phyloP scores from a whole-genome alignment of 345 rosid genomes.

The Noccaea caerulescens region DNA sequence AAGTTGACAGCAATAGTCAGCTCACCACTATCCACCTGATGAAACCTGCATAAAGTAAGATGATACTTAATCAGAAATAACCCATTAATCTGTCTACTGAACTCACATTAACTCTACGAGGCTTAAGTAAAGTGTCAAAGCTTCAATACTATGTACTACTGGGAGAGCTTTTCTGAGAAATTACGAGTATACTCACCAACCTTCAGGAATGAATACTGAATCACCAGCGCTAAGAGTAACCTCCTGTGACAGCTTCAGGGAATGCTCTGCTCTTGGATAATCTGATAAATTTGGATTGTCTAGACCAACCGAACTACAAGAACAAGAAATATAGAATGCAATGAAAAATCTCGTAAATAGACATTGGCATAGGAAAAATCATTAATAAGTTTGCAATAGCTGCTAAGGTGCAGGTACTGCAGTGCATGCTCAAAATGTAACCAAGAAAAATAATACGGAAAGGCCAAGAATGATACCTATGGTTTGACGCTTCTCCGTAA shows the following conservation, averaged over 20 bases:
- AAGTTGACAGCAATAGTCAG: constrained; percentile 83
- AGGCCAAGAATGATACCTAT: constrained; percentile 59
- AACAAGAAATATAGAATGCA: constrained; percentile 28
- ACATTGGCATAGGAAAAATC: constrained; percentile 15
- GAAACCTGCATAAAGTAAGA: constrained; percentile 64
- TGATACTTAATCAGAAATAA: constrained; percentile 17
- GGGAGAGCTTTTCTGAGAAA: constrained; percentile 12
- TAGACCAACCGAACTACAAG: constrained; percentile 67
- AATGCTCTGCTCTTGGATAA: constrained; percentile 73
- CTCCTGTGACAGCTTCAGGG: constrained; percentile 61
- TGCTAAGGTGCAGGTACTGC: background rate
- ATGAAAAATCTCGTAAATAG: constrained; percentile 2
- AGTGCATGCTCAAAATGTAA: background rate
- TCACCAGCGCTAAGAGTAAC: constrained; percentile 79
- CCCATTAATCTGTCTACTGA: constrained; percentile 33
- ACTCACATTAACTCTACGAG: background rate
- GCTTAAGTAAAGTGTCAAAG: constrained; percentile 3
- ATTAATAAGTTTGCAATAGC: constrained; percentile 17
- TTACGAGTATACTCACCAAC: constrained; percentile 70
- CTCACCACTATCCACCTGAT: constrained; percentile 83
- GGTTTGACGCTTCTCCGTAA: constrained; percentile 93
- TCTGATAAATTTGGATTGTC: constrained; percentile 66
- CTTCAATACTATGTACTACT: constrained; percentile 21
- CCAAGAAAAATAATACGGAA: background rate
- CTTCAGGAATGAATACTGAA: constrained; percentile 98